Percentiles rank a stretch among this genome's conserved stretches.
Evolutionary conservation across 73 alveolate genomes (phyloP).

Genomic region (Stentor coeruleus): DNA sequence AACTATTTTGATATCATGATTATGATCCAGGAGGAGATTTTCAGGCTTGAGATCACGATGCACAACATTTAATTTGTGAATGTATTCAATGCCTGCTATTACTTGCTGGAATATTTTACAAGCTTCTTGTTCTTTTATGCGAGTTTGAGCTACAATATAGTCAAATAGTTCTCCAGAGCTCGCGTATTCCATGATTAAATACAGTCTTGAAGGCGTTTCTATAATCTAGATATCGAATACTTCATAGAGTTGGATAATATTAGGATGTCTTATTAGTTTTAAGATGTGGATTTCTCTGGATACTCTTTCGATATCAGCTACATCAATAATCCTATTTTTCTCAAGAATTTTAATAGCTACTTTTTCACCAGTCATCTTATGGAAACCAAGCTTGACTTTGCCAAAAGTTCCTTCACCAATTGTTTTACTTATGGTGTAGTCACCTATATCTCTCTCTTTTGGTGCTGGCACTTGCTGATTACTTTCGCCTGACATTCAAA

Average conservation of each 20-base stretch:
- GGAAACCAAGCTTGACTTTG: slow-evolving; percentile 78
- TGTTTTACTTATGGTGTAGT: slow-evolving; percentile 53
- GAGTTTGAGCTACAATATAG: slow-evolving; percentile 40
- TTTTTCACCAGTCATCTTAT: slow-evolving; percentile 59
- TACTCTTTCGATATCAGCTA: slow-evolving; percentile 69
- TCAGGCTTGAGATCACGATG: slow-evolving; percentile 97
- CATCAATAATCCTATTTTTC: slow-evolving; percentile 67
- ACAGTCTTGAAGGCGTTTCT: slow-evolving; percentile 36
- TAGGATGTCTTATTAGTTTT: slow-evolving; percentile 73
- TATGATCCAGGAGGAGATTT: slow-evolving; percentile 84
- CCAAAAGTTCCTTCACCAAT: slow-evolving; percentile 90
- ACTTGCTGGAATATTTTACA: slow-evolving; percentile 67
- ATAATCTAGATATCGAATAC: slow-evolving; percentile 26
- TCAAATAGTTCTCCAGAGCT: slow-evolving; percentile 56
- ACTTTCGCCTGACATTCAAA: slow-evolving; percentile 4
- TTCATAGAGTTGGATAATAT: slow-evolving; percentile 74
- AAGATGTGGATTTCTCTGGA: slow-evolving; percentile 75
- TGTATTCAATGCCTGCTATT: slow-evolving; percentile 74
- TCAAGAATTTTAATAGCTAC: slow-evolving; percentile 81
- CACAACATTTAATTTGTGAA: slow-evolving; percentile 68
- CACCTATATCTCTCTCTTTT: background rate
- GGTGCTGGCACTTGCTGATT: background rate
- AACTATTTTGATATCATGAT: slow-evolving; percentile 76
- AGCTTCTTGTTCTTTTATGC: slow-evolving; percentile 67
- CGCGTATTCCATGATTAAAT: slow-evolving; percentile 54